These are phyloP conservation scores for Hypoxylon perforatum DNA, from an alignment of 495 filamentous ascomycete genomes.

Conservation along the genomic window DNA sequence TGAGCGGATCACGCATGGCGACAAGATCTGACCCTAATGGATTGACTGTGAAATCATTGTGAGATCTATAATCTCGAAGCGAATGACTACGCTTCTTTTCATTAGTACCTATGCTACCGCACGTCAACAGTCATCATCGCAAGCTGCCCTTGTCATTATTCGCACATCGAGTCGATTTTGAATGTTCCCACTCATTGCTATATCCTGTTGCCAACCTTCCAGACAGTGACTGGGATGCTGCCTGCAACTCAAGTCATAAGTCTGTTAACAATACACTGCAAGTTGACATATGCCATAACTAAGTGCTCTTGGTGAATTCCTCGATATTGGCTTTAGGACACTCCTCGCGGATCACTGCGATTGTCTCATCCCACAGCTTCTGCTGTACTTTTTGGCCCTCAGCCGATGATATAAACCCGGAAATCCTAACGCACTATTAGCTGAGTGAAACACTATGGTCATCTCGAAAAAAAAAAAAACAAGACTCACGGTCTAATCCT, in stretches of 20 bases:
- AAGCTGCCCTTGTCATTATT: no score
- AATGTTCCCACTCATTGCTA: no score
- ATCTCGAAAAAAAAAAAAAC: not conserved
- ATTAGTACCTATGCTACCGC: no score
- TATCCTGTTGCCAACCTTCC: no score
- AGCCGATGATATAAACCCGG: conserved; percentile 45
- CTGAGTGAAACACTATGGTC: not conserved
- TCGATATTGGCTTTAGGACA: conserved; percentile 32
- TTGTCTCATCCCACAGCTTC: conserved; percentile 57
- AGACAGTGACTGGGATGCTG: no score
- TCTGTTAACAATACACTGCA: not conserved
- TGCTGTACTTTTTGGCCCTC: conserved; percentile 52
- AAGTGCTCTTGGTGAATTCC: conserved; percentile 18
- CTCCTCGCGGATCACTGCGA: conserved; percentile 38
- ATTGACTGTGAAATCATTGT: not conserved
- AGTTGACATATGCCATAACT: not conserved
- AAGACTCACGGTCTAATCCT: conserved; percentile 36
- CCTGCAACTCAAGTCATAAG: not conserved
- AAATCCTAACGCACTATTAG: conserved; percentile 31
- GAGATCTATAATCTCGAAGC: not conserved
- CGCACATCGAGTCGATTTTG: no score
- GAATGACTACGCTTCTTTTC: no score
- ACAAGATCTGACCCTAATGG: not conserved
- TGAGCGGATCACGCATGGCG: not conserved
- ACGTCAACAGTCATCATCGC: no score